These are phyloP conservation scores for Bonia amplexicaulis DNA, from an alignment of 176 grass and related monocot genomes.

Conservation along the genomic window DNA sequence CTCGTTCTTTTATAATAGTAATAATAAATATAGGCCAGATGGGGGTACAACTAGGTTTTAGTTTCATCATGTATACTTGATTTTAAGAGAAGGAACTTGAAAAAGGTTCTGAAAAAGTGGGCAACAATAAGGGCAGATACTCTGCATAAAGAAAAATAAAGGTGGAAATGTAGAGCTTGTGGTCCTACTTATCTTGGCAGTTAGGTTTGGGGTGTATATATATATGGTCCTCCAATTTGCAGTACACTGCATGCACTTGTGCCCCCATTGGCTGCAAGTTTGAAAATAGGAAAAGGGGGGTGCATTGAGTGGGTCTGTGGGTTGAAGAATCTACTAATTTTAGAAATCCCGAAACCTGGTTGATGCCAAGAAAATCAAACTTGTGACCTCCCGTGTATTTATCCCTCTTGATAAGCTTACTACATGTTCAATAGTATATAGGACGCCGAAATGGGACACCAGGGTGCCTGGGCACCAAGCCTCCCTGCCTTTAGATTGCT, in stretches of 20 bases:
- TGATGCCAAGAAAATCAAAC: neutral
- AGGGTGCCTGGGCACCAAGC: no score
- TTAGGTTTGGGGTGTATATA: conserved; percentile 20
- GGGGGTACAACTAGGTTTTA: neutral
- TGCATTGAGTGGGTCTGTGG: neutral
- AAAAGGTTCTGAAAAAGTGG: neutral
- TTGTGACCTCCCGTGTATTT: neutral
- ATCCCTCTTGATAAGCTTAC: neutral
- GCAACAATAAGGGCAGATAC: neutral
- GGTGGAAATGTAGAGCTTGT: neutral
- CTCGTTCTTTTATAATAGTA: no score
- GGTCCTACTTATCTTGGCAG: conserved; percentile 18
- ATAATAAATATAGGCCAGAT: neutral
- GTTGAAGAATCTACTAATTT: neutral
- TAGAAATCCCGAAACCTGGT: neutral
- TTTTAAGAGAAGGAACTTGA: neutral
- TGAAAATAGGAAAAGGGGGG: neutral
- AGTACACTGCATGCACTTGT: neutral
- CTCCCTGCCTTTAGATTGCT: no score
- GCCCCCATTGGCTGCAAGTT: conserved; percentile 22
- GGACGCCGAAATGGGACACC: no score
- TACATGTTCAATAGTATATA: neutral
- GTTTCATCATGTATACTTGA: neutral
- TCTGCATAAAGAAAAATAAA: neutral
- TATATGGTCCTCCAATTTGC: conserved; percentile 28